Evolutionary conservation across 2,329 filamentous ascomycete genomes (phyloP).

Genomic region (Hypoxylon sp.): DNA sequence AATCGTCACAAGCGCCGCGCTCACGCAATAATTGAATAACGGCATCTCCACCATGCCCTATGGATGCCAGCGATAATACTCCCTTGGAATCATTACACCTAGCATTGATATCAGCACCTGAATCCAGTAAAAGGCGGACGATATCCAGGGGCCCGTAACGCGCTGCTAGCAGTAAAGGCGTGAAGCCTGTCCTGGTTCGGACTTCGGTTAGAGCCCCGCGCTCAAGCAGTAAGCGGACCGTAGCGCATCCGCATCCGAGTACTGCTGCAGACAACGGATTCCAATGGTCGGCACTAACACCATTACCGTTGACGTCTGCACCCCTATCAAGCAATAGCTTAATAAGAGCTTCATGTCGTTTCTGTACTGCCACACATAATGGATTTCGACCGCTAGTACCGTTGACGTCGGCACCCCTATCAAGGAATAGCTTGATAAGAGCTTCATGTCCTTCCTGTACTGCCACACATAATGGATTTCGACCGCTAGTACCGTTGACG

Average conservation of each 20-base stretch:
- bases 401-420: background rate
- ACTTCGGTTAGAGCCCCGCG: background rate
- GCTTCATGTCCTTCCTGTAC: background rate
- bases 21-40: background rate
- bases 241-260: too few species aligned
- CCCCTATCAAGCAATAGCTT: background rate
- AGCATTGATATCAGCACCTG: background rate
- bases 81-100: too few species aligned
- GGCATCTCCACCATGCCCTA: background rate
- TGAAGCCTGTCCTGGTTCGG: background rate
- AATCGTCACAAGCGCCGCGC: background rate
- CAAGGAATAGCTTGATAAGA: background rate
- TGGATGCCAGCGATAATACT: background rate
- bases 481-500: background rate
- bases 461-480: background rate
- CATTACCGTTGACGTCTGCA: background rate
- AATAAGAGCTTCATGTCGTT: background rate
- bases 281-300: background rate
- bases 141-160: background rate
- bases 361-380: background rate
- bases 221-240: background rate
- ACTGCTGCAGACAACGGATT: background rate
- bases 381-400: too few species aligned
- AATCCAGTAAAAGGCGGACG: constrained; percentile 2
- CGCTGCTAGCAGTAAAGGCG: background rate